These are phyloP conservation scores for Calocybe cyanea DNA, from an alignment of 768 basidiomycete species.

Conservation along the genomic window DNA sequence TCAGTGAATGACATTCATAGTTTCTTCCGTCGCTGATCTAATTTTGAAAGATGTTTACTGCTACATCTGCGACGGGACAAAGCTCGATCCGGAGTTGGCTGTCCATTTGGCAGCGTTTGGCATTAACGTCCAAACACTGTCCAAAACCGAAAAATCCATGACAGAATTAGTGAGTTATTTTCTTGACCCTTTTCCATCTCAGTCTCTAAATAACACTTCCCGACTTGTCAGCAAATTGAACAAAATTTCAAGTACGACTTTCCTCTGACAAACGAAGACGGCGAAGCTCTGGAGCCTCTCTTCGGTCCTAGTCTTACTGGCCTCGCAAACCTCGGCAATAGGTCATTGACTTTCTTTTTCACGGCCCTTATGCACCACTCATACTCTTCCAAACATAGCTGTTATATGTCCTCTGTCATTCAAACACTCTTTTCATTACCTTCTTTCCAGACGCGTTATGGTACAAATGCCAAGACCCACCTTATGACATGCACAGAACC, in stretches of 20 bases:
- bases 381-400: slow-evolving; percentile 43
- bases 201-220: not conserved
- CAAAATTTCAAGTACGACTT: slow-evolving; percentile 96
- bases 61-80: slow-evolving; percentile 84
- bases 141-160: slow-evolving; percentile 95
- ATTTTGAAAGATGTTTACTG: slow-evolving; percentile 77
- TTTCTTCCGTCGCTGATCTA: not conserved
- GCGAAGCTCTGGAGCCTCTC: slow-evolving; percentile 81
- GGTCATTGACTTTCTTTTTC: slow-evolving; percentile 23
- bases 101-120: slow-evolving; percentile 78
- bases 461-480: slow-evolving; percentile 40
- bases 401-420: slow-evolving; percentile 95
- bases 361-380: not conserved
- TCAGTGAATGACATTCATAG: slow-evolving; percentile 27
- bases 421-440: slow-evolving; percentile 84
- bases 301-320: slow-evolving; percentile 91
- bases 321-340: slow-evolving; percentile 89
- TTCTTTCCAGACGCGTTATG: slow-evolving; percentile 73
- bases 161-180: slow-evolving; percentile 73
- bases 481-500: slow-evolving; percentile 56
- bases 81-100: slow-evolving; percentile 70
- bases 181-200: not conserved
- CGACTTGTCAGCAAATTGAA: slow-evolving; percentile 83
- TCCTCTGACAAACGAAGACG: slow-evolving; percentile 81
- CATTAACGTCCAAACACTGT: slow-evolving; percentile 77